Percentiles rank a stretch among this genome's conserved stretches.
phyloP scores from a whole-genome alignment of 352 stramenopile species.

The Hyaloperonospora arabidopsidis region DNA sequence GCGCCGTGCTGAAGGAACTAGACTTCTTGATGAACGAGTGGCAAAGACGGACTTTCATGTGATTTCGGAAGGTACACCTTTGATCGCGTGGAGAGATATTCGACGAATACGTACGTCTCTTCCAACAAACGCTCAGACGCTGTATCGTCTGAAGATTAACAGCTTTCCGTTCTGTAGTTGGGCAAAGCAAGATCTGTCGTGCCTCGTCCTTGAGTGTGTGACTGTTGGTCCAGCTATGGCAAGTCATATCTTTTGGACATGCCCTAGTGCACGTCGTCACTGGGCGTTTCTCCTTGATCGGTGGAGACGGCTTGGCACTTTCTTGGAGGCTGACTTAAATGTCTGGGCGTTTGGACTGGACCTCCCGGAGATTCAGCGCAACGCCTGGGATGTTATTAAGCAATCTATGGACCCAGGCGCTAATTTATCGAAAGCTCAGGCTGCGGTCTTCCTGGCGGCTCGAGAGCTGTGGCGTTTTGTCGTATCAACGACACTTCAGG shows the following conservation, averaged over 20 bases:
- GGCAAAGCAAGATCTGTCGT: neutral
- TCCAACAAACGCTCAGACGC: neutral
- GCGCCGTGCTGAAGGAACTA: neutral
- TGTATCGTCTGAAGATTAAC: constrained; percentile 1
- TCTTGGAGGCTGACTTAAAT: too few relatives aligned
- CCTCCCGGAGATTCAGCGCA: neutral
- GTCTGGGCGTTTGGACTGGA: neutral
- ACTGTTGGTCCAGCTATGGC: neutral
- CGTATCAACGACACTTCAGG: too few relatives aligned
- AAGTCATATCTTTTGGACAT: too few relatives aligned
- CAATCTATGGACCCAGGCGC: neutral
- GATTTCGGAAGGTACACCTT: too few relatives aligned
- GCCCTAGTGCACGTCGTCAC: neutral
- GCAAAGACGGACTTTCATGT: neutral
- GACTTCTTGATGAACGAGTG: neutral
- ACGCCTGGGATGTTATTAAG: neutral
- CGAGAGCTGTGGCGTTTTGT: too few relatives aligned
- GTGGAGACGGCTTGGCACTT: too few relatives aligned
- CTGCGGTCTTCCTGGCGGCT: neutral
- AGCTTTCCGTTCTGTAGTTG: neutral
- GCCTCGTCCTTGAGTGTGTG: neutral
- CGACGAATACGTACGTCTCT: neutral
- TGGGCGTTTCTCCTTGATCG: neutral
- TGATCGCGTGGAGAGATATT: neutral
- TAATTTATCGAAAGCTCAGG: neutral